Percentiles rank a stretch among this genome's conserved stretches.
Evolutionary conservation across 1,139 yeast species (phyloP).

Genomic region (Kodamaea sp.): DNA sequence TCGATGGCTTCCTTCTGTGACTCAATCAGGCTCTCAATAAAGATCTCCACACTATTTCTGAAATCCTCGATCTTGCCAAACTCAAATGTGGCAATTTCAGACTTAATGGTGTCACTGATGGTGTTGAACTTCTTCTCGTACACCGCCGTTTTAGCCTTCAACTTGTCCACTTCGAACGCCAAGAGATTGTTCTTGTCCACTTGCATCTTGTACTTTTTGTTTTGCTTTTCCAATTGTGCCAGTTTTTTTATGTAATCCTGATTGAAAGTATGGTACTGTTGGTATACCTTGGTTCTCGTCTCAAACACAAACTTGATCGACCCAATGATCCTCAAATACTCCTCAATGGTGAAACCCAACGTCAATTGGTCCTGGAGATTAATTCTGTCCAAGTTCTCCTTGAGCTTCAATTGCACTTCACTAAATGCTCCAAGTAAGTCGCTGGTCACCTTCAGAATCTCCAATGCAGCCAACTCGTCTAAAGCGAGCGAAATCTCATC

Average conservation of each 20-base stretch:
- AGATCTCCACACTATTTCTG: constrained; percentile 86
- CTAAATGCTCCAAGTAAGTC: constrained; percentile 61
- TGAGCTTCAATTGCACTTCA: constrained; percentile 67
- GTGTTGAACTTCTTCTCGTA: constrained; percentile 61
- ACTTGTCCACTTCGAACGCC: constrained; percentile 57
- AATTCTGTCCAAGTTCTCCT: constrained; percentile 75
- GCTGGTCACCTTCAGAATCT: constrained; percentile 68
- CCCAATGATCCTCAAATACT: constrained; percentile 75
- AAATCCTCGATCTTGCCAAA: constrained; percentile 80
- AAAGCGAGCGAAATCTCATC: constrained; percentile 56
- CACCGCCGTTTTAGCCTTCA: constrained; percentile 57
- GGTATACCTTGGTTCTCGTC: constrained; percentile 71
- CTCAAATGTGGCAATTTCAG: constrained; percentile 71
- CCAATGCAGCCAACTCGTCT: constrained; percentile 74
- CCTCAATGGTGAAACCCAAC: constrained; percentile 84
- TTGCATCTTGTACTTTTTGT: constrained; percentile 57
- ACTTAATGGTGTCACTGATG: constrained; percentile 64
- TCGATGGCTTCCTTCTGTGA: constrained; percentile 94
- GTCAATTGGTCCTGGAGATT: constrained; percentile 87
- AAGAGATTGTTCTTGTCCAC: constrained; percentile 59
- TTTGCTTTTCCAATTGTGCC: constrained; percentile 52
- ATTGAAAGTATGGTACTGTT: constrained; percentile 52
- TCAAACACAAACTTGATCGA: constrained; percentile 76
- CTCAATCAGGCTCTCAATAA: constrained; percentile 87
- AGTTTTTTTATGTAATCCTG: constrained; percentile 49